These are phyloP conservation scores for Heritiera littoralis DNA, from an alignment of 345 rosid species.

Conservation along the genomic window DNA sequence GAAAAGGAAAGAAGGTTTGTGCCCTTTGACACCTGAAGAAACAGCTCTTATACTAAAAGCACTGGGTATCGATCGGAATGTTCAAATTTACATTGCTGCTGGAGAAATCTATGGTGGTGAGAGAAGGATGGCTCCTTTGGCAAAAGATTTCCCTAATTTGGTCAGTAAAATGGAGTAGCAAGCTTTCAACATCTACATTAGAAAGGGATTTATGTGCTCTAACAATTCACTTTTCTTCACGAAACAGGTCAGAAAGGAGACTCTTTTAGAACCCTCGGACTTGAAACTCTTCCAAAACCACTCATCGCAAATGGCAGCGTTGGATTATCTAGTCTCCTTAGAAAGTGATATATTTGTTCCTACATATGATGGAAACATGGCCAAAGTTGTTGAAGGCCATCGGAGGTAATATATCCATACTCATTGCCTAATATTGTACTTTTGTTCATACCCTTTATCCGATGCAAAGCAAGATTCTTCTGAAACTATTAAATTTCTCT, in stretches of 20 bases:
- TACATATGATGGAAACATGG: constrained; percentile 94
- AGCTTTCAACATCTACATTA: not conserved
- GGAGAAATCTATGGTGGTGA: constrained; percentile 93
- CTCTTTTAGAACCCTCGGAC: constrained; percentile 36
- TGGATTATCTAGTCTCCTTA: constrained; percentile 79
- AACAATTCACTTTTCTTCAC: not conserved
- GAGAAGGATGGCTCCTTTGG: constrained; percentile 66
- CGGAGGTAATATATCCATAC: constrained; percentile 54
- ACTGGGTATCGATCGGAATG: constrained; percentile 68
- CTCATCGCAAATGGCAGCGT: constrained; percentile 92
- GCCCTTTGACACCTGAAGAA: constrained; percentile 98
- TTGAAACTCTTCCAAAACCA: constrained; percentile 65
- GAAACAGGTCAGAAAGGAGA: constrained; percentile 84
- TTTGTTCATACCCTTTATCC: too few species aligned
- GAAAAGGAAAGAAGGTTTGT: constrained; percentile 88
- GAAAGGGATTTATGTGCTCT: not conserved
- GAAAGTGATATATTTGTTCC: constrained; percentile 96
- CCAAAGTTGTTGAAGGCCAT: constrained; percentile 98
- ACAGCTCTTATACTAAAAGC: constrained; percentile 74
- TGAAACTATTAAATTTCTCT: not conserved
- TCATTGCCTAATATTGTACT: not conserved
- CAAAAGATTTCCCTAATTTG: constrained; percentile 71
- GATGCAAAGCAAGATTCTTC: not conserved
- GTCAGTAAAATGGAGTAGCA: constrained; percentile 41
- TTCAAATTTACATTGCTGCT: constrained; percentile 91